Percentiles rank a stretch among this genome's conserved stretches.
Evolutionary conservation across 2,329 filamentous ascomycete genomes (phyloP).

Genomic region (Cordyceps farinosa): DNA sequence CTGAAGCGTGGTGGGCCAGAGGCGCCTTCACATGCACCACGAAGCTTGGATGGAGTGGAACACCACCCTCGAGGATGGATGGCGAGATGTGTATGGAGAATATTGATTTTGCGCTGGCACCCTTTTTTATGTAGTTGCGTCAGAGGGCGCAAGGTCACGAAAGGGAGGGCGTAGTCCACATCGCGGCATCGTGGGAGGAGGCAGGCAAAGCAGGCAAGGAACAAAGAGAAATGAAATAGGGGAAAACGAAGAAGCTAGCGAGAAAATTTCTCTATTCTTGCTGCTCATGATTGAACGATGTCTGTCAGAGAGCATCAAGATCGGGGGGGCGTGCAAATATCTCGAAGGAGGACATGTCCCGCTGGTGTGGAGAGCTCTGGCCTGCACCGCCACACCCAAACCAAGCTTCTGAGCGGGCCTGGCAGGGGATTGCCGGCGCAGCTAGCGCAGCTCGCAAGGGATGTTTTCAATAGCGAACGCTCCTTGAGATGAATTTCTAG

Average conservation of each 20-base stretch:
- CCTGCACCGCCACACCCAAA: slow-evolving; percentile 12
- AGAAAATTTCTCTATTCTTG: neutral
- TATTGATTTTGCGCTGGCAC: neutral
- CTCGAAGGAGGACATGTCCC: neutral
- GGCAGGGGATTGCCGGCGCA: neutral
- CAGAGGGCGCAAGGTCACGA: neutral
- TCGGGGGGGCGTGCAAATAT: neutral
- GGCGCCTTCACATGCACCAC: slow-evolving; percentile 5
- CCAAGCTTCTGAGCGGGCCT: neutral
- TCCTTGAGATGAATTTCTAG: neutral
- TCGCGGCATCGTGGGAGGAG: neutral
- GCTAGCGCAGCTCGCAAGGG: neutral
- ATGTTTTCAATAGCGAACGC: neutral
- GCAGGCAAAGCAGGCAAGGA: neutral
- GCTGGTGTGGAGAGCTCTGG: neutral
- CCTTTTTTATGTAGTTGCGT: neutral
- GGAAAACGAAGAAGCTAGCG: neutral
- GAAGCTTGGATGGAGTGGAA: neutral
- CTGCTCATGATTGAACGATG: no score
- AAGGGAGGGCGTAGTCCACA: neutral
- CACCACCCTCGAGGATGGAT: neutral
- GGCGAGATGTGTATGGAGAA: neutral
- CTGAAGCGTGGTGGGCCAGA: slow-evolving; percentile 14
- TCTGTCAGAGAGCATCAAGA: neutral
- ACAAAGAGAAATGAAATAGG: neutral